Percentiles rank a stretch among this genome's conserved stretches.
Evolutionary conservation across 2,329 filamentous ascomycete species (phyloP).

Genomic region (Aspergillus texensis): DNA sequence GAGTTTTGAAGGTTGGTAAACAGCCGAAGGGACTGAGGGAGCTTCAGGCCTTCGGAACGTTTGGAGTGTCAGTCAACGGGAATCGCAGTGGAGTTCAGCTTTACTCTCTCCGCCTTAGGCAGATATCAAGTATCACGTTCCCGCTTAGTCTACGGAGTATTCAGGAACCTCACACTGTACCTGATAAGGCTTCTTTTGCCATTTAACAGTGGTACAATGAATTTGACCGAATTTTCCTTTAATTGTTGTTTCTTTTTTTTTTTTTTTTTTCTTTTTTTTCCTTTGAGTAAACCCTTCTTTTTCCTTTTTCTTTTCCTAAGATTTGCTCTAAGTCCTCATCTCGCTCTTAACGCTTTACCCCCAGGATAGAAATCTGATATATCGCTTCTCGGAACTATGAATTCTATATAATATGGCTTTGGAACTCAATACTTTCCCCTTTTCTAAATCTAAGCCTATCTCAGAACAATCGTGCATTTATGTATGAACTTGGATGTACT

Average conservation of each 20-base stretch:
- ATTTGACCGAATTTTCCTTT: not conserved
- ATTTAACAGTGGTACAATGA: not conserved
- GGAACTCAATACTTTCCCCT: not conserved
- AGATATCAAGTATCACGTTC: constrained; percentile 5
- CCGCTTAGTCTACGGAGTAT: not conserved
- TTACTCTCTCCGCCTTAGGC: constrained; percentile 8
- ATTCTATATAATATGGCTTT: not conserved
- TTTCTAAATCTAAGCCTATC: too few relatives aligned
- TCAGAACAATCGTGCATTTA: too few relatives aligned
- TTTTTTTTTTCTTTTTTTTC: not conserved
- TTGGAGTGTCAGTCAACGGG: constrained; percentile 1
- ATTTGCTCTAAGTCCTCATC: not conserved
- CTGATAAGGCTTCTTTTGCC: not conserved
- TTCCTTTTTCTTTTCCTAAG: not conserved
- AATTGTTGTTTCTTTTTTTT: too few relatives aligned
- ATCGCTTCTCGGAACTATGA: not conserved
- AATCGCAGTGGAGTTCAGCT: constrained; percentile 9
- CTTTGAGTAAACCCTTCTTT: not conserved
- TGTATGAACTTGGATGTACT: not conserved
- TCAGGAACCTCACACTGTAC: too few relatives aligned
- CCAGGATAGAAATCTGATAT: not conserved
- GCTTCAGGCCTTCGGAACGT: constrained; percentile 16
- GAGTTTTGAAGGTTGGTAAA: not conserved
- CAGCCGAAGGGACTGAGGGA: constrained; percentile 8
- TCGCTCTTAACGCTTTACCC: not conserved